These are phyloP conservation scores for Pezicula neosporulosa DNA, from an alignment of 2,329 filamentous ascomycete genomes.

Conservation along the genomic window DNA sequence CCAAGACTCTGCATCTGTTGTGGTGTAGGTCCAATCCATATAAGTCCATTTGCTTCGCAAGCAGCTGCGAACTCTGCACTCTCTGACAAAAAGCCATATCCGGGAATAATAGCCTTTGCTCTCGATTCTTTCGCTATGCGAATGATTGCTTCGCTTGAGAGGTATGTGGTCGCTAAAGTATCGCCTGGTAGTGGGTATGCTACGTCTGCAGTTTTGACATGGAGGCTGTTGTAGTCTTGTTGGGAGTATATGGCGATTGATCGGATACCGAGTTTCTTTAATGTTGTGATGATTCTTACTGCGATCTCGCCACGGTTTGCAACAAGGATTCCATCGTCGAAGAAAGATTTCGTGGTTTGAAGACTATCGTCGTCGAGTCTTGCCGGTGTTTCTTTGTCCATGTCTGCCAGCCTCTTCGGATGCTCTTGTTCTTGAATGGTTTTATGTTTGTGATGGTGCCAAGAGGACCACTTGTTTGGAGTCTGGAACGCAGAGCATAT, in stretches of 20 bases:
- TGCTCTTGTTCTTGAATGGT: too few species aligned
- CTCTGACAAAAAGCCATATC: constrained; percentile 64
- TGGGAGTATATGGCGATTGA: constrained; percentile 52
- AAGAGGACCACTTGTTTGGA: too few species aligned
- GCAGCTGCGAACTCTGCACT: constrained; percentile 57
- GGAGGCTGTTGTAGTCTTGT: not conserved
- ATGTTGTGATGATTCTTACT: constrained; percentile 33
- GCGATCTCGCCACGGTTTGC: constrained; percentile 56
- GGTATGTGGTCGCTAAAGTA: constrained; percentile 47
- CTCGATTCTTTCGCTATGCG: constrained; percentile 40
- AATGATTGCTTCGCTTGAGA: constrained; percentile 43
- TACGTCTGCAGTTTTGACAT: not conserved
- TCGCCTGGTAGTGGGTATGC: constrained; percentile 11
- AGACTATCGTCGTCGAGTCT: too few species aligned
- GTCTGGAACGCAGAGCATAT: too few species aligned
- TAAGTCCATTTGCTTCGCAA: constrained; percentile 49
- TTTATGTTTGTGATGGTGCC: too few species aligned
- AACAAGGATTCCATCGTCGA: constrained; percentile 1
- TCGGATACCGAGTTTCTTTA: constrained; percentile 24
- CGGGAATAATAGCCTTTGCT: constrained; percentile 61
- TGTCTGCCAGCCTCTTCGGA: too few species aligned
- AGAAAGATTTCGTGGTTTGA: too few species aligned
- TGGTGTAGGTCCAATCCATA: constrained; percentile 55
- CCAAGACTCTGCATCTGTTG: constrained; percentile 35
- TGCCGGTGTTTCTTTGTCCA: too few species aligned